Conservation (phyloP, 768 basidiomycete genomes). For the Myochromella boudieri region DNA sequence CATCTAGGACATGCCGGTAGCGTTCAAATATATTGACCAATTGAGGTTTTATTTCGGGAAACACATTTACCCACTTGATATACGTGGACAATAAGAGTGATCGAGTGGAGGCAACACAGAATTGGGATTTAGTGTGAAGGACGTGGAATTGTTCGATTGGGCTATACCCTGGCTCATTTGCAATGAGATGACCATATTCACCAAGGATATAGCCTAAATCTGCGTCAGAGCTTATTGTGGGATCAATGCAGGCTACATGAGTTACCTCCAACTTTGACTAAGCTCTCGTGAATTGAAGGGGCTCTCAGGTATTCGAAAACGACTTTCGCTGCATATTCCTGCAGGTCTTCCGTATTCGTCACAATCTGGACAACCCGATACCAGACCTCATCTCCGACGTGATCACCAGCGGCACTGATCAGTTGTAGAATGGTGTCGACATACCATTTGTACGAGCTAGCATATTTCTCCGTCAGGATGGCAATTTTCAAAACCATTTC, state of each 20-base stretch:
- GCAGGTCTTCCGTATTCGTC: constrained; percentile 96
- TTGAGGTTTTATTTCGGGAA: constrained; percentile 96
- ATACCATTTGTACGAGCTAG: constrained; percentile 97
- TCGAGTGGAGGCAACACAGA: constrained; percentile 89
- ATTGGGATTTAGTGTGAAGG: constrained; percentile 92
- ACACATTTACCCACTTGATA: constrained; percentile 99
- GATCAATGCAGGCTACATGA: constrained; percentile 1
- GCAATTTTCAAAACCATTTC: constrained; percentile 99
- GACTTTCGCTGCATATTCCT: constrained; percentile 93
- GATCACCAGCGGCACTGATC: constrained; percentile 95
- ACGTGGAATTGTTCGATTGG: constrained; percentile 93
- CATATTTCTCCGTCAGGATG: constrained; percentile 98
- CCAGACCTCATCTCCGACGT: constrained; percentile 99
- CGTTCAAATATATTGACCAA: constrained; percentile 94
- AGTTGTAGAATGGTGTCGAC: constrained; percentile 96
- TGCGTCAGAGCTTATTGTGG: constrained; percentile 1
- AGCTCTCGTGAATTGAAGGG: constrained; percentile 85
- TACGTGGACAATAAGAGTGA: constrained; percentile 94
- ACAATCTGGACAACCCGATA: constrained; percentile 98
- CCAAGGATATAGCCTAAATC: constrained; percentile 87
- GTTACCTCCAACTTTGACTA: constrained; percentile 94
- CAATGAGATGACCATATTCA: constrained; percentile 97
- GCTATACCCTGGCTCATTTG: constrained; percentile 91
- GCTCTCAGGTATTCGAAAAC: constrained; percentile 87
- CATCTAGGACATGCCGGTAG: constrained; percentile 95